These are phyloP conservation scores for Magnolia sinica DNA, from an alignment of 164 flowering plant species.

Conservation along the genomic window DNA sequence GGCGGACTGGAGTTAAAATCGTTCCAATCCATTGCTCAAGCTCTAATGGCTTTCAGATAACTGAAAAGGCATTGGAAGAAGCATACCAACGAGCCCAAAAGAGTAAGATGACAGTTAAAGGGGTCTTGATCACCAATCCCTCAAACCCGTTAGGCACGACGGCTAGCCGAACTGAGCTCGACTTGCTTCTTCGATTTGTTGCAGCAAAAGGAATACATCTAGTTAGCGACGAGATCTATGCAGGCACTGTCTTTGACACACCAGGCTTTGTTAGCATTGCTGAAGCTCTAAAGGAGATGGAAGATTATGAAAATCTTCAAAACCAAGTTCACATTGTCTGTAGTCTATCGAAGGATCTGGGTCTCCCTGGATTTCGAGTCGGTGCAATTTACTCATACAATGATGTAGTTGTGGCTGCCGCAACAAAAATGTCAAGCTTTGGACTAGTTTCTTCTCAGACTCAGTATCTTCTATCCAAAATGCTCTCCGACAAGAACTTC, in stretches of 20 bases:
- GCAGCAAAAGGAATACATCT: slow-evolving; percentile 53
- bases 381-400: slow-evolving; percentile 80
- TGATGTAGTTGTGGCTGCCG: slow-evolving; percentile 50
- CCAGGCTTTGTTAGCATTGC: slow-evolving; percentile 53
- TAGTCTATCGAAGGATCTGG: slow-evolving; percentile 80
- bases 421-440: slow-evolving; percentile 90
- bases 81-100: slow-evolving; percentile 58
- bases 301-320: slow-evolving; percentile 25
- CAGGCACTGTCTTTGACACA: slow-evolving; percentile 70
- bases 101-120: slow-evolving; percentile 59
- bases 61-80: slow-evolving; percentile 54
- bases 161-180: slow-evolving; percentile 41
- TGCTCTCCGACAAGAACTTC: slow-evolving; percentile 68
- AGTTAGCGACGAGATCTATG: slow-evolving; percentile 83
- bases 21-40: slow-evolving; percentile 76
- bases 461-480: slow-evolving; percentile 61
- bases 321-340: slow-evolving; percentile 62
- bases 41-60: slow-evolving; percentile 59
- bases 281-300: slow-evolving; percentile 41
- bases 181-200: slow-evolving; percentile 49
- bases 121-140: slow-evolving; percentile 79
- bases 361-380: slow-evolving; percentile 89
- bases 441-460: slow-evolving; percentile 80
- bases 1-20: slow-evolving; percentile 85
- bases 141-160: slow-evolving; percentile 88